These are phyloP conservation scores for Monilinia vaccinii-corymbosi DNA, from an alignment of 2,329 filamentous ascomycete genomes.

Conservation along the genomic window DNA sequence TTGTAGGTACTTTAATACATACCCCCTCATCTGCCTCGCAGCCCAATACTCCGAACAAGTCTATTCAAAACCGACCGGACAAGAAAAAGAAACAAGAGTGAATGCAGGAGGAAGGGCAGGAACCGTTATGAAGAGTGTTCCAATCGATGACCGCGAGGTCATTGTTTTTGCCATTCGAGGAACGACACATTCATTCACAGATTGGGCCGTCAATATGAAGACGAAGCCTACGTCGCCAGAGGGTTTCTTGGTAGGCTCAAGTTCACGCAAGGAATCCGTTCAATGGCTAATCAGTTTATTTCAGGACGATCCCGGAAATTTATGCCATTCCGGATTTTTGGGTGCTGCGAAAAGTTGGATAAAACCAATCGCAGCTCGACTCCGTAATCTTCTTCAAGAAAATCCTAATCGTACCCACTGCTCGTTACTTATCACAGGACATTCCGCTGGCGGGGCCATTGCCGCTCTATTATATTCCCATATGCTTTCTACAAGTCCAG, in stretches of 20 bases:
- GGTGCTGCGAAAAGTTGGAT: slow-evolving; percentile 69
- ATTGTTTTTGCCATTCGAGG: slow-evolving; percentile 81
- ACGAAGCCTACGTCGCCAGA: slow-evolving; percentile 54
- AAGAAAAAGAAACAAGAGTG: slow-evolving; percentile 60
- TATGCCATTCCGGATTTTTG: slow-evolving; percentile 75
- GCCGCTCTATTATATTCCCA: slow-evolving; percentile 73
- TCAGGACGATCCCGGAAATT: slow-evolving; percentile 62
- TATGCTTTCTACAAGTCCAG: slow-evolving; percentile 55
- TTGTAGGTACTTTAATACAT: slow-evolving; percentile 60
- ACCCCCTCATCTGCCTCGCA: slow-evolving; percentile 68
- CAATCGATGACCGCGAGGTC: slow-evolving; percentile 67
- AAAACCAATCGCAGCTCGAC: slow-evolving; percentile 57
- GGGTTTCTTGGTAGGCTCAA: slow-evolving; percentile 50
- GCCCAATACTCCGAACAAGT: slow-evolving; percentile 69
- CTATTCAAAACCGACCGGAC: slow-evolving; percentile 55
- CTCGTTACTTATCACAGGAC: slow-evolving; percentile 74
- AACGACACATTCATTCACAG: slow-evolving; percentile 62
- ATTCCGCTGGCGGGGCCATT: slow-evolving; percentile 78
- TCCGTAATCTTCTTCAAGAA: slow-evolving; percentile 62
- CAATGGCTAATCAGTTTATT: neutral
- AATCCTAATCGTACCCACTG: slow-evolving; percentile 56
- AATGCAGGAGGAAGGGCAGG: slow-evolving; percentile 62
- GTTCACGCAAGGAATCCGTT: neutral
- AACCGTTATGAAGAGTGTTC: slow-evolving; percentile 72
- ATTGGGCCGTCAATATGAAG: slow-evolving; percentile 79